phyloP scores from a whole-genome alignment of 768 basidiomycete species.

The Suillus brevipes region DNA sequence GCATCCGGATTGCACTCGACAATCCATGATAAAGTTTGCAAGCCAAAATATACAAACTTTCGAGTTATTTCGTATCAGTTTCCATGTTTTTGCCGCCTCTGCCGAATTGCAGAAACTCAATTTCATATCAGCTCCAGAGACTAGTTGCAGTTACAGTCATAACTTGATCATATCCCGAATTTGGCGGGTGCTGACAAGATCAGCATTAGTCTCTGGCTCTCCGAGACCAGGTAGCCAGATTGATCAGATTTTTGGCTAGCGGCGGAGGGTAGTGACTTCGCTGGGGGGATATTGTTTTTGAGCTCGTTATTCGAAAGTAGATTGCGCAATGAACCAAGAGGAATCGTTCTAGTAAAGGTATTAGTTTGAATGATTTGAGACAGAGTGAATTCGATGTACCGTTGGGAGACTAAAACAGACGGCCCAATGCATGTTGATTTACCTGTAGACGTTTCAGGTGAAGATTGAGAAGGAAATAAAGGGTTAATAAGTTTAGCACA shows the following conservation, averaged over 20 bases:
- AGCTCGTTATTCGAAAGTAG: neutral
- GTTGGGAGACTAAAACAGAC: neutral
- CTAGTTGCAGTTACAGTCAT: too few species aligned
- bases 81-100: neutral
- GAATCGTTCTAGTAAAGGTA: neutral
- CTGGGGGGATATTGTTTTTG: neutral
- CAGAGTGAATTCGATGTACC: neutral
- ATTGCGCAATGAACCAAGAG: neutral
- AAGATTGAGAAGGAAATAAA: neutral
- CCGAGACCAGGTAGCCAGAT: too few species aligned
- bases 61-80: neutral
- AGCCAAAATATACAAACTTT: neutral
- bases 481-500: neutral
- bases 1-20: neutral
- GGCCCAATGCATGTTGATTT: neutral
- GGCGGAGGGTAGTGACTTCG: neutral
- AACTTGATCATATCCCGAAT: constrained; percentile 1
- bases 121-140: neutral
- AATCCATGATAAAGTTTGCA: neutral
- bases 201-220: neutral
- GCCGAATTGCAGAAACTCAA: neutral
- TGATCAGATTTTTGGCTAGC: neutral
- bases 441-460: neutral
- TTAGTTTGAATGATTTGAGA: neutral
- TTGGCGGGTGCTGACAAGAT: neutral